These are phyloP conservation scores for Tagetes erecta DNA, from an alignment of 129 eudicot species.

Conservation along the genomic window DNA sequence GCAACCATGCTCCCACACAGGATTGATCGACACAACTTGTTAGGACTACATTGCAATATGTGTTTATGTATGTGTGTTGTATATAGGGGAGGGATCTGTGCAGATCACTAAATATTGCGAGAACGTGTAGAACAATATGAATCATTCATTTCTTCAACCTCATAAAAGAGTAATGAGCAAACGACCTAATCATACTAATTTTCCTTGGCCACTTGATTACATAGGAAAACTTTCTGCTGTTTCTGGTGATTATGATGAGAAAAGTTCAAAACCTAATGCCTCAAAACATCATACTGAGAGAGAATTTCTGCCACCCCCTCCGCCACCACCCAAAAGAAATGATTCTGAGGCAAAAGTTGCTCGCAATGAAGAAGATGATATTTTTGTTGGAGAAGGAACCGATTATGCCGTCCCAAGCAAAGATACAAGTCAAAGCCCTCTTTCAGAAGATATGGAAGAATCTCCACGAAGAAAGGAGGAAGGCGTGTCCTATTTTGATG, in stretches of 20 bases:
- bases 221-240: slow-evolving; percentile 60
- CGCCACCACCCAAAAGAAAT: slow-evolving; percentile 65
- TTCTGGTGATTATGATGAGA: slow-evolving; percentile 57
- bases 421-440: slow-evolving; percentile 95
- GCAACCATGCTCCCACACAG: neutral
- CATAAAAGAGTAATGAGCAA: too few species aligned
- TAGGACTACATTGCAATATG: neutral
- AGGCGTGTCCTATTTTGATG: slow-evolving; percentile 52
- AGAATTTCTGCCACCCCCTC: slow-evolving; percentile 80
- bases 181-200: too few species aligned
- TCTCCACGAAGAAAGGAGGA: slow-evolving; percentile 86
- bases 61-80: neutral
- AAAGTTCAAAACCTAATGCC: slow-evolving; percentile 41
- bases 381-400: slow-evolving; percentile 89
- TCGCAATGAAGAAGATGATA: slow-evolving; percentile 86
- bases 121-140: too few species aligned
- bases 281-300: slow-evolving; percentile 49
- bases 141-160: too few species aligned
- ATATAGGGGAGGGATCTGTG: neutral
- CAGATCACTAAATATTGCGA: too few species aligned
- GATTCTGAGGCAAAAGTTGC: slow-evolving; percentile 53
- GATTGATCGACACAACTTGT: neutral
- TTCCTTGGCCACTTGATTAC: neutral
- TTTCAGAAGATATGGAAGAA: slow-evolving; percentile 97
- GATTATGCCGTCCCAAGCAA: slow-evolving; percentile 76